These are phyloP conservation scores for Cryphonectria naterciae DNA, from an alignment of 2,329 filamentous ascomycete species.

Conservation along the genomic window DNA sequence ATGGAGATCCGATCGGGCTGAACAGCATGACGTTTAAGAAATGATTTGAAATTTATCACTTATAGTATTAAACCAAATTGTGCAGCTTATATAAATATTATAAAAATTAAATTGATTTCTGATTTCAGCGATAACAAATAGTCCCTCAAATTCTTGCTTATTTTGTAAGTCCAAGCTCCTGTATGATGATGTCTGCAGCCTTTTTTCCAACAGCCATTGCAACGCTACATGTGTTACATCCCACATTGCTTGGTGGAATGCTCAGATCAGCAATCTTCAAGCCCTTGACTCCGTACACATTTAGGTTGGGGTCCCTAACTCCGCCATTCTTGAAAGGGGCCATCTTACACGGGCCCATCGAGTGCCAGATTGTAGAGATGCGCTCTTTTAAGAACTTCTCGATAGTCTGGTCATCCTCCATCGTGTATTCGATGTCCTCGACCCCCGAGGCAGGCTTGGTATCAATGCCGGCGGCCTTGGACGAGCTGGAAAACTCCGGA, in stretches of 20 bases:
- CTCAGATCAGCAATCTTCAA: conserved; percentile 47
- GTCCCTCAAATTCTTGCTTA: too few species aligned
- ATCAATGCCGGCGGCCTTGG: conserved; percentile 41
- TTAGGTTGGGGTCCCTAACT: conserved; percentile 47
- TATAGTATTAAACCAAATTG: too few species aligned
- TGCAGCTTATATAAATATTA: too few species aligned
- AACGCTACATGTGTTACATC: conserved; percentile 48
- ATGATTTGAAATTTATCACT: too few species aligned
- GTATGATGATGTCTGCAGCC: conserved; percentile 32
- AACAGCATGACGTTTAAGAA: background rate
- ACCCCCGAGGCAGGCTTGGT: conserved; percentile 33
- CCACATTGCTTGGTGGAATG: conserved; percentile 45
- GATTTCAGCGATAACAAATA: too few species aligned
- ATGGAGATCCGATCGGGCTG: background rate
- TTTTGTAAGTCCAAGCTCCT: background rate
- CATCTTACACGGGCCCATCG: conserved; percentile 52
- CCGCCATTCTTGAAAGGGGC: conserved; percentile 44
- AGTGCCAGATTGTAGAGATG: conserved; percentile 47
- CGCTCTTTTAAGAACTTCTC: conserved; percentile 45
- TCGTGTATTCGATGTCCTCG: conserved; percentile 50
- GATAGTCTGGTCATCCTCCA: conserved; percentile 53
- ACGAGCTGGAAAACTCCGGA: conserved; percentile 36
- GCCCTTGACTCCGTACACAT: conserved; percentile 47
- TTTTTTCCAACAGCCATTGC: conserved; percentile 51
- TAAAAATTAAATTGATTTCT: too few species aligned